Evolutionary conservation across 176 grass and related monocot genomes (phyloP).

Genomic region (Juncus effusus): DNA sequence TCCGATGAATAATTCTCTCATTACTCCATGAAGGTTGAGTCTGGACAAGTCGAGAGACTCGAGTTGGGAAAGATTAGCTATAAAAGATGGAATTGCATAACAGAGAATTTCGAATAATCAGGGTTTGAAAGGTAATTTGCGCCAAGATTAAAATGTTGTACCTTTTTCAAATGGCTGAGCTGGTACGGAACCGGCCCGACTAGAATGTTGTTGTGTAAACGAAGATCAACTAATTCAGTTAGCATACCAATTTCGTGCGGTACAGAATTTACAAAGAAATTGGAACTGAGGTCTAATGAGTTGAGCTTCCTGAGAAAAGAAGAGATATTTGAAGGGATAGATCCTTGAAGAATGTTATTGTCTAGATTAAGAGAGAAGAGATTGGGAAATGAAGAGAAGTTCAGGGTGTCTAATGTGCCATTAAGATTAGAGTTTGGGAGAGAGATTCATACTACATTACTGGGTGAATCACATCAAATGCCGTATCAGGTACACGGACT

Average conservation of each 20-base stretch:
- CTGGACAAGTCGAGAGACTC: slow-evolving; percentile 30
- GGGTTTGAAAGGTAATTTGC: slow-evolving; percentile 28
- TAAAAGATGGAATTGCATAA: slow-evolving; percentile 30
- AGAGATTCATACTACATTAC: slow-evolving; percentile 40
- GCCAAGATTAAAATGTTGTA: slow-evolving; percentile 27
- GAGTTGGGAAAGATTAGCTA: slow-evolving; percentile 25
- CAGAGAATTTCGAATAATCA: slow-evolving; percentile 32
- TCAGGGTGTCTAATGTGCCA: slow-evolving; percentile 50
- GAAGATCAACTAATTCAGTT: slow-evolving; percentile 21
- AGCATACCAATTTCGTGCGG: slow-evolving; percentile 36
- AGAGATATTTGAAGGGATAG: slow-evolving; percentile 36
- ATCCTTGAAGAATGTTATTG: slow-evolving; percentile 48
- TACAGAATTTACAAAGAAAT: slow-evolving; percentile 20
- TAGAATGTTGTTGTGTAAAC: slow-evolving; percentile 35
- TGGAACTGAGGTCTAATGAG: slow-evolving; percentile 29
- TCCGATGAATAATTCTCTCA: slow-evolving; percentile 26
- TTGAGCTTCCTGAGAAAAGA: slow-evolving; percentile 26
- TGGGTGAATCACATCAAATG: slow-evolving; percentile 42
- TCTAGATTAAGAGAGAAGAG: slow-evolving; percentile 59
- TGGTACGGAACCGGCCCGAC: slow-evolving; percentile 32
- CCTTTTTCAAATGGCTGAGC: slow-evolving; percentile 37
- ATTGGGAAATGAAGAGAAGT: slow-evolving; percentile 39
- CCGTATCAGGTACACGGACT: slow-evolving; percentile 52
- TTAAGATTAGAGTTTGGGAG: slow-evolving; percentile 34
- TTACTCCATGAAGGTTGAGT: slow-evolving; percentile 5